Evolutionary conservation across 345 rosid species (phyloP).

Genomic region (Aquilaria yunnanensis): DNA sequence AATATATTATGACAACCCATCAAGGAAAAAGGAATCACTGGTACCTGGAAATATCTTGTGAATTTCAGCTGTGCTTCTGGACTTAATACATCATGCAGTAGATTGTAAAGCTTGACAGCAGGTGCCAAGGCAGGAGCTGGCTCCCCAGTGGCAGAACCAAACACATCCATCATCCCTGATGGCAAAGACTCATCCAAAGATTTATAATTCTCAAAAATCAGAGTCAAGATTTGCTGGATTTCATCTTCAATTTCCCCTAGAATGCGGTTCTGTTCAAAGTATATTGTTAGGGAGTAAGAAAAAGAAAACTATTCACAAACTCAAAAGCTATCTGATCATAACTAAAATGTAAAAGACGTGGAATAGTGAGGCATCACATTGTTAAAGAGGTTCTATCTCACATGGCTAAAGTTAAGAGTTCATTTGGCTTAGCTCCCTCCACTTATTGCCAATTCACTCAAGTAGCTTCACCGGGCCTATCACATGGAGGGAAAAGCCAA

Average conservation of each 20-base stretch:
- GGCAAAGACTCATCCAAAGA: slow-evolving; percentile 65
- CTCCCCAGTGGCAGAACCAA: slow-evolving; percentile 64
- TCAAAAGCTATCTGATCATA: too few species aligned
- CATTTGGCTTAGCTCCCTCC: too few species aligned
- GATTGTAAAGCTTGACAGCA: slow-evolving; percentile 78
- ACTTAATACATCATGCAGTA: slow-evolving; percentile 77
- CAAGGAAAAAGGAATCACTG: slow-evolving; percentile 4
- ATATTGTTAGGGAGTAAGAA: too few species aligned
- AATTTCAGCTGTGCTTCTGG: slow-evolving; percentile 84
- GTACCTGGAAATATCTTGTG: slow-evolving; percentile 86
- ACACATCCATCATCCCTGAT: slow-evolving; percentile 71
- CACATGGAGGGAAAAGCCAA: too few species aligned
- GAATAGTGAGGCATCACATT: too few species aligned
- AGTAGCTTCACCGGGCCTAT: too few species aligned
- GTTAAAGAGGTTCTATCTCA: too few species aligned
- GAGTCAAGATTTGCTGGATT: slow-evolving; percentile 65
- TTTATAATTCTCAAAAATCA: slow-evolving; percentile 84
- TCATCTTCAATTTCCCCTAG: slow-evolving; percentile 86
- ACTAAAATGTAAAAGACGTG: too few species aligned
- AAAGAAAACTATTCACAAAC: too few species aligned
- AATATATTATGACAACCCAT: slow-evolving; percentile 4
- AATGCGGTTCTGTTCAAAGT: slow-evolving; percentile 64
- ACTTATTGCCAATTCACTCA: too few species aligned
- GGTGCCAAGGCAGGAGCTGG: slow-evolving; percentile 81
- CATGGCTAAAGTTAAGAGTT: too few species aligned